Conservation (phyloP, 352 stramenopile species). For the Aphanomyces cochlioides region DNA sequence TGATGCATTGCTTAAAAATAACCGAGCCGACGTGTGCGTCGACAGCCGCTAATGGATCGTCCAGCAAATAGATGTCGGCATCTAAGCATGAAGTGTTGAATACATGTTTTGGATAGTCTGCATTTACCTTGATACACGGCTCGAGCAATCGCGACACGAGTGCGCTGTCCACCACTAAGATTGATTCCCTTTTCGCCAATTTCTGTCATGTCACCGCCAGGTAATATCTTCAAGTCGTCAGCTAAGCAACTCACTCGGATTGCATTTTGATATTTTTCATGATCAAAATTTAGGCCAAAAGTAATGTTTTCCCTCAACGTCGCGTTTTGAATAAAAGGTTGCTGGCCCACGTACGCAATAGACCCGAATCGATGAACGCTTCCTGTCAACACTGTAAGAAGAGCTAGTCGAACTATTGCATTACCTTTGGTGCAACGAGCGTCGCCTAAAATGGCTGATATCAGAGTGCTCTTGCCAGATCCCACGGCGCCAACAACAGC, state of each 20-base stretch:
- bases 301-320: conserved; percentile 88
- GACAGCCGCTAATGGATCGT: conserved; percentile 26
- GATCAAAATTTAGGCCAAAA: conserved; percentile 56
- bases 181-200: conserved; percentile 49
- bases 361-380: conserved; percentile 45
- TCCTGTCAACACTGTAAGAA: not conserved
- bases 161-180: conserved; percentile 43
- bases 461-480: conserved; percentile 63
- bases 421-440: not conserved
- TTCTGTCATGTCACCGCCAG: conserved; percentile 50
- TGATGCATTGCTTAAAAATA: conserved; percentile 24
- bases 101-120: no score
- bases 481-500: conserved; percentile 37
- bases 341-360: conserved; percentile 83
- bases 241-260: not conserved
- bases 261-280: conserved; percentile 32
- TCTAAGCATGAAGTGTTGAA: not conserved
- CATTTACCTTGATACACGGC: conserved; percentile 20
- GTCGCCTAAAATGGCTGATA: conserved; percentile 59
- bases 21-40: conserved; percentile 17
- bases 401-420: no score
- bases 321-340: conserved; percentile 90
- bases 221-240: conserved; percentile 39
- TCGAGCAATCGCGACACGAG: conserved; percentile 28
- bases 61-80: conserved; percentile 27